These are phyloP conservation scores for Isabelozyma pseudorhagii DNA, from an alignment of 805 yeast genomes.

Conservation along the genomic window DNA sequence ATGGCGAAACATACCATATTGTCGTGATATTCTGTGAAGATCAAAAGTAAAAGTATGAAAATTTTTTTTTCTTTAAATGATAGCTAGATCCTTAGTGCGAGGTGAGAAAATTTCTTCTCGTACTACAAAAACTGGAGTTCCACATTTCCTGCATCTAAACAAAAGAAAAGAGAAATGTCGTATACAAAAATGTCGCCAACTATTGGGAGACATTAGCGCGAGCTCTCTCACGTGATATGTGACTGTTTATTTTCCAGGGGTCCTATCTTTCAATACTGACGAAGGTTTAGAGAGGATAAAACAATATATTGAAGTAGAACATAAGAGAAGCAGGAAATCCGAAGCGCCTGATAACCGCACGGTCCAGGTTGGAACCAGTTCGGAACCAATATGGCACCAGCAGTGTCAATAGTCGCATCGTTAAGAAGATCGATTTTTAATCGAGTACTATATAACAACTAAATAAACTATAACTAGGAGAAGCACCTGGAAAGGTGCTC, in stretches of 20 bases:
- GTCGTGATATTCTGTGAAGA: neutral
- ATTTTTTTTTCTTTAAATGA: neutral
- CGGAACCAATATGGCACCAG: neutral
- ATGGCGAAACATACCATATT: slow-evolving; percentile 1
- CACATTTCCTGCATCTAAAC: neutral
- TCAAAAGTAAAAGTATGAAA: neutral
- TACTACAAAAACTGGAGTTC: neutral
- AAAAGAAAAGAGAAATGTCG: neutral
- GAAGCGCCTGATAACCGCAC: too few species aligned
- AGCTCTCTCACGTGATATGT: neutral
- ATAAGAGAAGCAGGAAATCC: neutral
- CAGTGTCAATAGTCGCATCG: neutral
- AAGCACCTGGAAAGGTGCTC: neutral
- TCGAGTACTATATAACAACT: neutral
- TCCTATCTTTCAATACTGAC: neutral
- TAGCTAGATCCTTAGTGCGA: neutral
- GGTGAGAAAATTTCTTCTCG: neutral
- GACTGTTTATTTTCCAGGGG: neutral
- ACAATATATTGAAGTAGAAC: neutral
- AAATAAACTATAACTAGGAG: neutral
- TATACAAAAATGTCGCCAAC: neutral
- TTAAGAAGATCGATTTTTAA: neutral
- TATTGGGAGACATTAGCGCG: neutral
- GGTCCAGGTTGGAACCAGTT: too few species aligned
- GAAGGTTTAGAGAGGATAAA: neutral